phyloP scores from a whole-genome alignment of 2,329 filamentous ascomycete species.

The Lachnellula hyalina region DNA sequence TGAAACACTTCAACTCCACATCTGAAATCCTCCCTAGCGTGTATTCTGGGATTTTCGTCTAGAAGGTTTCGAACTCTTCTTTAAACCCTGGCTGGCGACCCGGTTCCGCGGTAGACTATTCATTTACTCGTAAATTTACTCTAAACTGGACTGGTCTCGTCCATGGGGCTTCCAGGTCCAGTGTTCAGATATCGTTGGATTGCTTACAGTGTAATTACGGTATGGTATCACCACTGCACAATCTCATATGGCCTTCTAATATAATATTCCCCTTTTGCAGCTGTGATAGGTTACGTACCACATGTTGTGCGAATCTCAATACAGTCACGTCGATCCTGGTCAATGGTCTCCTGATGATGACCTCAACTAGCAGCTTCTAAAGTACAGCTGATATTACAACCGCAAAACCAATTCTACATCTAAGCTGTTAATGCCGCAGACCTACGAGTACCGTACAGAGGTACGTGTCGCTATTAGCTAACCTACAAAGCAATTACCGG shows the following conservation, averaged over 20 bases:
- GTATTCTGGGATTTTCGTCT: slow-evolving; percentile 3
- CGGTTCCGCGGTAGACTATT: slow-evolving; percentile 17
- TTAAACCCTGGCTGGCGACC: slow-evolving; percentile 9
- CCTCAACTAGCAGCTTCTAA: not conserved
- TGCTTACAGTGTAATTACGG: too few relatives aligned
- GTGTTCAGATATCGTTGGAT: too few relatives aligned
- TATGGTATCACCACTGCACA: too few relatives aligned
- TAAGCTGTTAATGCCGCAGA: too few relatives aligned
- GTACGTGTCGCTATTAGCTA: too few relatives aligned
- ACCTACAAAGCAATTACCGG: too few relatives aligned
- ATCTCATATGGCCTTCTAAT: too few relatives aligned
- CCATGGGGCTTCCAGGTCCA: not conserved
- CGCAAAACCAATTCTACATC: not conserved
- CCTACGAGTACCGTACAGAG: too few relatives aligned
- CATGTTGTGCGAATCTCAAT: not conserved
- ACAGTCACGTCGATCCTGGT: not conserved
- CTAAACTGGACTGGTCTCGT: not conserved
- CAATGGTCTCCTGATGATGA: not conserved
- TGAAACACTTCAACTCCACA: not conserved
- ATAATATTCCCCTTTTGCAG: too few relatives aligned
- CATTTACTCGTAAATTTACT: not conserved
- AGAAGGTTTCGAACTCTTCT: slow-evolving; percentile 15
- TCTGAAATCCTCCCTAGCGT: not conserved
- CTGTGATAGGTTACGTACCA: too few relatives aligned
- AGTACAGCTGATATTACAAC: not conserved